Base-by-base conservation (phyloP, 2,329 filamentous ascomycete species). In the Sclerotinia spermophila region DNA sequence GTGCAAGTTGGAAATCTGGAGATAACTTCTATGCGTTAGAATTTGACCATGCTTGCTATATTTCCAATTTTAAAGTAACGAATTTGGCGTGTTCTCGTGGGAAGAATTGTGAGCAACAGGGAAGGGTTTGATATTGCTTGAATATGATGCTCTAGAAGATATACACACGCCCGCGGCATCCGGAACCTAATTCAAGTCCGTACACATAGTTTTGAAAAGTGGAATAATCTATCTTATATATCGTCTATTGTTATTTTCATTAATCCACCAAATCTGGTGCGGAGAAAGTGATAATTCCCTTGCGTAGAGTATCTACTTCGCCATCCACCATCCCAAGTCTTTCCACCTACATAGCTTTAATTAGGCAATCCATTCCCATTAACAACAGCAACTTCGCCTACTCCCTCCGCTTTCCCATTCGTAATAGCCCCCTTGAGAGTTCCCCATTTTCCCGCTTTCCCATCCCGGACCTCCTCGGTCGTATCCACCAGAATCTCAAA, bases 401-500 rank as follows among this genome's bases (percentile, higher is more conserved):
- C 58, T 17, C 58, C 67, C 53, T 74, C 71, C 13, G 40, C 73
- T 15, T 73, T 74, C 2, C 72, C 72, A 67, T 74, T 71, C 27
- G 72, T 40, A 30, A 75, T 17, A 21, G 56, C 24, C 5, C 56
- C 67, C 19, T 69, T 69, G 0, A 53, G 11, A 17, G 27, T n/a
- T 59, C n/a, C 40, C 38, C n/a, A n/a, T 8, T n/a, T 51, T 33
- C 35, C 33, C 13, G 11, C 40, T 30, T 67, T 70, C 21, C 74
- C 73, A 68, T 73, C 72, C 58, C 75, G 72, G 7, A 79, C 48
- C 64, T 80, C 78, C 66, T 79, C 79, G 2, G 75, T 73, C 15
- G 77, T 78, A 19, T 76, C 73, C 5, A 94, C 88, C 51, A 97
- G 79, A 69, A 92, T 86, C 21, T 92, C 87, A 83, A 96, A 97